phyloP scores from a whole-genome alignment of 495 filamentous ascomycete species.

The Margaritispora aquatica region DNA sequence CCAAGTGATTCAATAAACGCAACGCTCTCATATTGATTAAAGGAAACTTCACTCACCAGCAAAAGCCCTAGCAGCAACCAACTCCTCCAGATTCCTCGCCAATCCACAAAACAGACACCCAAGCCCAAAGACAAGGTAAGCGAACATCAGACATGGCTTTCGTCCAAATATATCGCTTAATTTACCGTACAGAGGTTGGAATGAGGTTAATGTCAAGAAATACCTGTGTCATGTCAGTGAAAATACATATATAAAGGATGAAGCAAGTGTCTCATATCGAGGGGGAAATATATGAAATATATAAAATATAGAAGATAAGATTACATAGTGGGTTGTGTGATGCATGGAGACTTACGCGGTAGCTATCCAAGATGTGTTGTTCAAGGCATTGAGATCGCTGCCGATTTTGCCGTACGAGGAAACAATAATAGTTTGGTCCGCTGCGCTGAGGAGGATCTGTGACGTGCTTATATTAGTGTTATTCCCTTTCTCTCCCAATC shows the following conservation, averaged over 20 bases:
- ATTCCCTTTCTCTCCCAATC: background rate
- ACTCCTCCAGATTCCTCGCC: conserved; percentile 58
- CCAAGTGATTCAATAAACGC: too few relatives aligned
- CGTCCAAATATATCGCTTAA: conserved; percentile 77
- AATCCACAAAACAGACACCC: conserved; percentile 71
- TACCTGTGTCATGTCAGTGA: conserved; percentile 41
- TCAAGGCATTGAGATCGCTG: conserved; percentile 70
- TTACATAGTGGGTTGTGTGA: too few relatives aligned
- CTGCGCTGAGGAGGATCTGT: conserved; percentile 63
- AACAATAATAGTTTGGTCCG: conserved; percentile 80
- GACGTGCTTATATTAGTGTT: background rate
- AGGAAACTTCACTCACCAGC: conserved; percentile 17
- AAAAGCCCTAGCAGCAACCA: conserved; percentile 61
- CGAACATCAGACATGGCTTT: conserved; percentile 67
- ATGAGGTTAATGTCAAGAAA: conserved; percentile 72
- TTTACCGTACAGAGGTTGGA: conserved; percentile 76
- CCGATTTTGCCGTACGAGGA: conserved; percentile 76
- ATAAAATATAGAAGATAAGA: too few relatives aligned
- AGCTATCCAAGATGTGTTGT: conserved; percentile 79
- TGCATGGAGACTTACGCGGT: conserved; percentile 46
- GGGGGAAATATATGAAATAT: too few relatives aligned
- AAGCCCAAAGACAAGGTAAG: conserved; percentile 66
- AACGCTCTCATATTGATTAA: too few relatives aligned
- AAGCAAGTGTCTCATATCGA: too few relatives aligned
- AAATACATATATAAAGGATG: too few relatives aligned